phyloP scores from a whole-genome alignment of 306 rosid genomes.

The Lathyrus oleraceus region DNA sequence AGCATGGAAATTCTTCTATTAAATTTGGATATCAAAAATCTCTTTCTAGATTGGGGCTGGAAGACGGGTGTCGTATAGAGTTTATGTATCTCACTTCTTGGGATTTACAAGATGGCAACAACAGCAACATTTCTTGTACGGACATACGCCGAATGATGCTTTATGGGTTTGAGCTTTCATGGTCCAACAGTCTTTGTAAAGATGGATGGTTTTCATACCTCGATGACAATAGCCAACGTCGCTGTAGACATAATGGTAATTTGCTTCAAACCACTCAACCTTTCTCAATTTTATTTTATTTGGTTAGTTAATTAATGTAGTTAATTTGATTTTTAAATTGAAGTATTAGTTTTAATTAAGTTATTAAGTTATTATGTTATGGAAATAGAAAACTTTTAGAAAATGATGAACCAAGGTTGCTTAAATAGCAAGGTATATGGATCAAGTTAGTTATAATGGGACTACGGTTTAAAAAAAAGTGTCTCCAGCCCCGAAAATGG shows the following conservation, averaged over 20 bases:
- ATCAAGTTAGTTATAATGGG: too few relatives aligned
- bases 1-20: background rate
- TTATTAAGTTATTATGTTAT: too few relatives aligned
- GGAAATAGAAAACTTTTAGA: too few relatives aligned
- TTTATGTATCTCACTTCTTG: background rate
- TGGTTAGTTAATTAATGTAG: too few relatives aligned
- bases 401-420: too few relatives aligned
- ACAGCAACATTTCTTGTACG: background rate
- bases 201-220: background rate
- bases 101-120: background rate
- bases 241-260: background rate
- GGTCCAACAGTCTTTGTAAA: background rate
- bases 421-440: too few relatives aligned
- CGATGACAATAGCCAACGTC: background rate
- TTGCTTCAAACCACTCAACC: background rate
- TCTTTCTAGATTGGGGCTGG: background rate
- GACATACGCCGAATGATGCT: background rate
- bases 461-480: too few relatives aligned
- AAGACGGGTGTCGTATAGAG: background rate
- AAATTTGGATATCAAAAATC: background rate
- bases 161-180: constrained; percentile 5
- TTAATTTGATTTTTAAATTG: too few relatives aligned
- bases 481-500: too few relatives aligned
- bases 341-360: too few relatives aligned
- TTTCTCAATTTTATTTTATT: too few relatives aligned